phyloP scores from a whole-genome alignment of 768 basidiomycete genomes.

The Boletus coccyginus region DNA sequence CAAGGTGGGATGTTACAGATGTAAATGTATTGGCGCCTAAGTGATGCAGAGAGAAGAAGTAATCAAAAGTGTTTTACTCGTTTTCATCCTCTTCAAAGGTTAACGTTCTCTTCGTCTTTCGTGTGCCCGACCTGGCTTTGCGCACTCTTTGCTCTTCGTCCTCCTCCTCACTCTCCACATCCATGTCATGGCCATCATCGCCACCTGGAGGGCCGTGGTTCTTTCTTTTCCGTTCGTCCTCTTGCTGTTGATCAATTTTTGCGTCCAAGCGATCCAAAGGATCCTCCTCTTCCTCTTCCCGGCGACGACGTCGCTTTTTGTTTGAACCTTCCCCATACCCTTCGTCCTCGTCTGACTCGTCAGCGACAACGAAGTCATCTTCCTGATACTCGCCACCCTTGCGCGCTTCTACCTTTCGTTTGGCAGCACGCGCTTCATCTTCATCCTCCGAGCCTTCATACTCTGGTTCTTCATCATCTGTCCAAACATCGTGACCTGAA shows the following conservation, averaged over 20 bases:
- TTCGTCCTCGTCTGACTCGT: constrained; percentile 66
- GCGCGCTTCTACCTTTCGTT: constrained; percentile 47
- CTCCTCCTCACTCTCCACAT: constrained; percentile 70
- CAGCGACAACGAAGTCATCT: constrained; percentile 83
- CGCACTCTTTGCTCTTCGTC: constrained; percentile 70
- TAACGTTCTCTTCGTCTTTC: constrained; percentile 52
- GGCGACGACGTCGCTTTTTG: constrained; percentile 39
- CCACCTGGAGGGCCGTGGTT: constrained; percentile 30
- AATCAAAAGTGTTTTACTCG: constrained; percentile 17
- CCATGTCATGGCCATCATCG: constrained; percentile 53
- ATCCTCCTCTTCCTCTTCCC: constrained; percentile 49
- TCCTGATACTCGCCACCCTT: constrained; percentile 74
- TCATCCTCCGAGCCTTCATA: constrained; percentile 62
- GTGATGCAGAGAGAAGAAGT: background rate
- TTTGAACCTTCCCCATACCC: constrained; percentile 33
- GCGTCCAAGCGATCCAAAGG: constrained; percentile 70
- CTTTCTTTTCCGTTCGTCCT: constrained; percentile 49
- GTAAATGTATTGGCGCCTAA: constrained; percentile 18
- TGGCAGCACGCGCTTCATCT: constrained; percentile 41
- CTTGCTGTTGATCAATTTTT: constrained; percentile 54
- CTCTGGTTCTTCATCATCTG: constrained; percentile 66
- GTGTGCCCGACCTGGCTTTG: constrained; percentile 48
- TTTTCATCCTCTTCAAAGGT: constrained; percentile 60
- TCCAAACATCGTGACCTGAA: constrained; percentile 49
- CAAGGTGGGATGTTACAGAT: constrained; percentile 49